Evolutionary conservation across 768 basidiomycete species (phyloP).

Genomic region (Pluteus cervinus): DNA sequence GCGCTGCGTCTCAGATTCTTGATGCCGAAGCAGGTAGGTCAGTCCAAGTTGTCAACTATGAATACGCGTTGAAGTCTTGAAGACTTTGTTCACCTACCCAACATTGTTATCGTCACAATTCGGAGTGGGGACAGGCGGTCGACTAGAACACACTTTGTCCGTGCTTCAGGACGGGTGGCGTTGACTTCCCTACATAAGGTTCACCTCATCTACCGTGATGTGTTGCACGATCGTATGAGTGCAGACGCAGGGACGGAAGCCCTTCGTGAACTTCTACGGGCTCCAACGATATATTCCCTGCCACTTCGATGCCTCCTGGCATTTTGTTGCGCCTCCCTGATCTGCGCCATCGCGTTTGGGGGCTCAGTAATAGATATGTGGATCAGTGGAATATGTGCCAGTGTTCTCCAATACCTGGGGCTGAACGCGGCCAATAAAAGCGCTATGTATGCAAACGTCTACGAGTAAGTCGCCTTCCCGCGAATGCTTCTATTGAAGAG

Average conservation of each 20-base stretch:
- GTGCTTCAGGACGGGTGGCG: conserved; percentile 73
- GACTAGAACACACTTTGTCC: conserved; percentile 81
- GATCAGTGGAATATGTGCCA: conserved; percentile 66
- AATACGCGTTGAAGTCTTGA: background rate
- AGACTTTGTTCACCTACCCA: conserved; percentile 81
- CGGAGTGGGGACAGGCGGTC: conserved; percentile 64
- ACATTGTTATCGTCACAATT: conserved; percentile 76
- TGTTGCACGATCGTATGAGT: conserved; percentile 76
- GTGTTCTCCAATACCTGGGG: conserved; percentile 72
- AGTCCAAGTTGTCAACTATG: background rate
- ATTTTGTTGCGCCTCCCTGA: conserved; percentile 72
- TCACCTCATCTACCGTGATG: conserved; percentile 79
- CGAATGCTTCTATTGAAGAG: background rate
- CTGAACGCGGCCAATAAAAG: conserved; percentile 80
- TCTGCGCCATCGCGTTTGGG: conserved; percentile 79
- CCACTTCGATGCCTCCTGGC: conserved; percentile 66
- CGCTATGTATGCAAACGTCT: conserved; percentile 90
- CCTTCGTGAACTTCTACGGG: conserved; percentile 56
- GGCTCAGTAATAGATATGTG: conserved; percentile 81
- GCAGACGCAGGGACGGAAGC: conserved; percentile 66
- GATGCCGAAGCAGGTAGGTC: conserved; percentile 59
- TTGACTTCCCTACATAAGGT: conserved; percentile 78
- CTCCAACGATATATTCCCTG: conserved; percentile 64
- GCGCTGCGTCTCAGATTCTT: conserved; percentile 71
- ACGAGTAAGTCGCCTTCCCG: conserved; percentile 59